Conservation (phyloP, 2,329 filamentous ascomycete species). For the Cladobotryum mycophilum region DNA sequence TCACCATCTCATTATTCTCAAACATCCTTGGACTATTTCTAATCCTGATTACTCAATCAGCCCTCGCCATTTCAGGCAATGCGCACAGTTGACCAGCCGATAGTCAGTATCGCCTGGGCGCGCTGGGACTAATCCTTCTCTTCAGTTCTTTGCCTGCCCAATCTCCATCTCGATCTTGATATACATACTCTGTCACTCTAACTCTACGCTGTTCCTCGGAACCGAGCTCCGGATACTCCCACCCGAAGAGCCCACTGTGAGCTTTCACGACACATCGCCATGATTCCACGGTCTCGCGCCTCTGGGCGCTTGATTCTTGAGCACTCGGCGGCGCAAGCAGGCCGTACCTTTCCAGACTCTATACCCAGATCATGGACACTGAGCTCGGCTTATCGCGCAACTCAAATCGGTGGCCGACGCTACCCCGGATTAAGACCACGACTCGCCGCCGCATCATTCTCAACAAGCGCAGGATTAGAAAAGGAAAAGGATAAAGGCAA, state of each 20-base stretch:
- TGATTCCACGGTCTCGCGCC: conserved; percentile 37
- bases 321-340: conserved; percentile 24
- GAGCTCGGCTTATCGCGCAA: conserved; percentile 21
- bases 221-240: no score
- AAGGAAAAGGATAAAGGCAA: conserved; percentile 38
- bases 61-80: conserved; percentile 27
- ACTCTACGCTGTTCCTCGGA: no score
- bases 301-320: conserved; percentile 34
- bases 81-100: conserved; percentile 22
- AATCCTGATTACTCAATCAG: conserved; percentile 25
- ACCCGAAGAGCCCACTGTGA: not conserved
- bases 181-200: no score
- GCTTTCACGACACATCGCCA: conserved; percentile 17
- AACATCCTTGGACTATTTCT: not conserved
- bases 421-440: conserved; percentile 24
- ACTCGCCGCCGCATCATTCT: conserved; percentile 28
- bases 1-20: conserved; percentile 4
- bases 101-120: conserved; percentile 10
- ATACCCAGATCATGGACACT: conserved; percentile 23
- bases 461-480: conserved; percentile 27
- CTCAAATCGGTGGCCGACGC: conserved; percentile 27
- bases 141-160: not conserved
- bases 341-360: conserved; percentile 19
- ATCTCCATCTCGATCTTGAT: no score
- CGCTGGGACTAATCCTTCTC: conserved; percentile 4